phyloP scores from a whole-genome alignment of 2,329 filamentous ascomycete genomes.

The Sarocladiaceae sp. region DNA sequence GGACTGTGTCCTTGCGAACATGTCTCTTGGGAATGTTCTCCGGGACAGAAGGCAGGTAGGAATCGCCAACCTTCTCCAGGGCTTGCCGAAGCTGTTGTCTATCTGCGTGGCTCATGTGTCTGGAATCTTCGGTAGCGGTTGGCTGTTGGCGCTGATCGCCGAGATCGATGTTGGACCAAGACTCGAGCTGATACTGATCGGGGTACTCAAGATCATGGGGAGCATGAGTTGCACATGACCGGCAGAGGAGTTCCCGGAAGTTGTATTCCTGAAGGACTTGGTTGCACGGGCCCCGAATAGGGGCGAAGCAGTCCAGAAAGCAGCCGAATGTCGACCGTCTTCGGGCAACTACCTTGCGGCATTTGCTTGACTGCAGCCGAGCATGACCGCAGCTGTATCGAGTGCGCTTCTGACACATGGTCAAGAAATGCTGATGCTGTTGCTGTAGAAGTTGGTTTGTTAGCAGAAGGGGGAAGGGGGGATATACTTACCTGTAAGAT shows the following conservation, averaged over 20 bases:
- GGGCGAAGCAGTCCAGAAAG: neutral
- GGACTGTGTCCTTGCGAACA: neutral
- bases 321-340: neutral
- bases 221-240: neutral
- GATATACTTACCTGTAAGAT: too few species aligned
- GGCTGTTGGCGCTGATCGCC: neutral
- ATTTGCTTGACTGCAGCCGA: neutral
- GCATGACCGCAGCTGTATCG: neutral
- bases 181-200: neutral
- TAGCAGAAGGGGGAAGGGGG: too few species aligned
- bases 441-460: neutral
- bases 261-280: neutral
- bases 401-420: constrained; percentile 4
- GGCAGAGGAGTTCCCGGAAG: neutral
- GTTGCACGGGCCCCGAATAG: neutral
- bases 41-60: neutral
- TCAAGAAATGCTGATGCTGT: neutral
- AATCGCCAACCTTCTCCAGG: neutral
- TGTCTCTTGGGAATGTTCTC: neutral
- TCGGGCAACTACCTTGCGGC: neutral
- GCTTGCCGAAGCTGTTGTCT: too few species aligned
- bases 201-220: neutral
- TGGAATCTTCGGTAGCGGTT: neutral
- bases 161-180: neutral
- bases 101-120: neutral